Base-by-base conservation (phyloP, 73 alveolate species). In the Breviolum minutum region DNA sequence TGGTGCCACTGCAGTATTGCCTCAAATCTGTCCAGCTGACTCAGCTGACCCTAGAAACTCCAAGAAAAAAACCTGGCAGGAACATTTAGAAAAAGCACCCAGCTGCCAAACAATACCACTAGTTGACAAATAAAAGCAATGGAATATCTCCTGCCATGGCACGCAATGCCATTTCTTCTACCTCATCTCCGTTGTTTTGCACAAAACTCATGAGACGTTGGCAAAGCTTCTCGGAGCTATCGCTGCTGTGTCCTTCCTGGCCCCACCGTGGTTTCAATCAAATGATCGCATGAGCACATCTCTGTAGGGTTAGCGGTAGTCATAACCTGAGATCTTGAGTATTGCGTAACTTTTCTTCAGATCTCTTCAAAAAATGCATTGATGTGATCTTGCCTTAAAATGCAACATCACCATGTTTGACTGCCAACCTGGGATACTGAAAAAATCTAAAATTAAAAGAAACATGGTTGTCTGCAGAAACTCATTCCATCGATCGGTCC, bases 1-100 rank as follows among this genome's bases (percentile, higher is more conserved):
- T 6, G 97, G 68, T 9, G 87, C 74, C 20, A 73, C 87, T 6
- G 97, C 89, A 5, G 97, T 91, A 30, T 91, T 91, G 88, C 97
- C 97, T 91, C 29, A 69, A 63, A 69, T 7, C 22, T 13, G n/a
- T 79, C 10, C 74, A 66, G 24, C 74, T 8, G 13, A 20, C 62
- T 26, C 87, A 30, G 74, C 17, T 66, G 24, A 7, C 24, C 63
- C 86, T 29, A 5, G 87, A 14, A 68, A 17, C 77, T 17, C 77
- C 77, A 68, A 68, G n/a, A 68, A 68, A 68, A 68, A 68, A 2
- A 1, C n/a, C 2, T 1, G 77, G 4, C 4, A 68, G 24, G n/a
- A 6, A 68, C 77, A 17, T 22, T 17, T 14, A 4, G 77, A 68
- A 68, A 68, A 68, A 68, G 24, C 17, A 14, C 77, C 17, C 4